Evolutionary conservation across 306 rosid species (phyloP).

Genomic region (Malus orientalis): DNA sequence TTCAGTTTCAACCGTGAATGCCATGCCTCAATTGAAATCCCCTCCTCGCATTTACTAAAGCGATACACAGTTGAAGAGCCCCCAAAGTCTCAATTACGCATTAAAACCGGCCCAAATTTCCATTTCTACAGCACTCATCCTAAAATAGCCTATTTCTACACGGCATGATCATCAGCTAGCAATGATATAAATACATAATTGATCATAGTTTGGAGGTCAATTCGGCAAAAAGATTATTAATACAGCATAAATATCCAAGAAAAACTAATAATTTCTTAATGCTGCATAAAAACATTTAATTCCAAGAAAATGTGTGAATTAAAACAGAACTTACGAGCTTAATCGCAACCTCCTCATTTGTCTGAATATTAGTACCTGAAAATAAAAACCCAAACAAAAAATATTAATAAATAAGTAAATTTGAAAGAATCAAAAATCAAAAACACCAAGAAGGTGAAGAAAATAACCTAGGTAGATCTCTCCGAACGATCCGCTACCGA

Average conservation of each 20-base stretch:
- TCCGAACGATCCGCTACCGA: slow-evolving; percentile 98
- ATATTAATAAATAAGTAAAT: background rate
- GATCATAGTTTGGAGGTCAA: background rate
- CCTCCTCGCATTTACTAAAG: background rate
- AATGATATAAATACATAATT: background rate
- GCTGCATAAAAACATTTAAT: background rate
- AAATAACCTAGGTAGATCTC: slow-evolving; percentile 86
- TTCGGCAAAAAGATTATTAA: background rate
- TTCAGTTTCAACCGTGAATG: background rate
- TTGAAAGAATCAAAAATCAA: background rate
- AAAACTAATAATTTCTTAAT: background rate
- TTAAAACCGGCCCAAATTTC: background rate
- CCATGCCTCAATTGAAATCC: no score
- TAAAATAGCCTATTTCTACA: background rate
- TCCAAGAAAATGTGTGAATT: background rate
- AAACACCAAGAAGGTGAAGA: background rate
- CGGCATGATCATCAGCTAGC: background rate
- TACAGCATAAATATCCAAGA: background rate
- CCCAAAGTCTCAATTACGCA: background rate
- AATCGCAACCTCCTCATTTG: slow-evolving; percentile 94
- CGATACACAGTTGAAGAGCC: background rate
- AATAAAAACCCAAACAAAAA: background rate
- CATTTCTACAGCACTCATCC: background rate
- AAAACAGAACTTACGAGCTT: slow-evolving; percentile 72
- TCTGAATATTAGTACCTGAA: slow-evolving; percentile 88